Evolutionary conservation across 106 monocot genomes (phyloP).

Genomic region (Acanthochlamys bracteata): DNA sequence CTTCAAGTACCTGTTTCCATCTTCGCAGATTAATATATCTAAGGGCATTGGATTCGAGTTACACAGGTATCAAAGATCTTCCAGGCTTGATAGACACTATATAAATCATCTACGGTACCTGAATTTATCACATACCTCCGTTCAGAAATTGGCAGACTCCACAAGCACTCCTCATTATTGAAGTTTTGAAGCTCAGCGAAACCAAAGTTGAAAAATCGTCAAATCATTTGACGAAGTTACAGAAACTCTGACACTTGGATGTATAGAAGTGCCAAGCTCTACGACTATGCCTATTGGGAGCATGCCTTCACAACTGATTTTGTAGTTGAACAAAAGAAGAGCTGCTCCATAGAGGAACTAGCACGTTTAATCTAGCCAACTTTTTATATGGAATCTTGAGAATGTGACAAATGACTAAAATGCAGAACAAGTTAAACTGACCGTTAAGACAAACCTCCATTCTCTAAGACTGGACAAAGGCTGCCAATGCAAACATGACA

Average conservation of each 20-base stretch:
- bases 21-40: not conserved
- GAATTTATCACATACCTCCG: not conserved
- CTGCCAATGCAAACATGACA: not conserved
- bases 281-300: not conserved
- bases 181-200: not conserved
- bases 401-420: not conserved
- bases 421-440: not conserved
- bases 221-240: not conserved
- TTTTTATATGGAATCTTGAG: conserved; percentile 5
- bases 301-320: not conserved
- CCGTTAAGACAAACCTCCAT: not conserved
- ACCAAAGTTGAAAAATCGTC: not conserved
- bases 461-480: not conserved
- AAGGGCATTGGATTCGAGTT: not conserved
- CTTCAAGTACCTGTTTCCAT: not conserved
- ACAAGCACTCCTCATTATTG: not conserved
- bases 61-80: not conserved
- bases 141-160: not conserved
- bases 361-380: not conserved
- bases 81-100: not conserved
- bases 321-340: not conserved
- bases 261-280: not conserved
- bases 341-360: not conserved
- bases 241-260: not conserved
- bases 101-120: not conserved